Percentiles rank a stretch among this genome's conserved stretches.
phyloP scores from a whole-genome alignment of 2,329 filamentous ascomycete species.

The Aureobasidium mangrovei region DNA sequence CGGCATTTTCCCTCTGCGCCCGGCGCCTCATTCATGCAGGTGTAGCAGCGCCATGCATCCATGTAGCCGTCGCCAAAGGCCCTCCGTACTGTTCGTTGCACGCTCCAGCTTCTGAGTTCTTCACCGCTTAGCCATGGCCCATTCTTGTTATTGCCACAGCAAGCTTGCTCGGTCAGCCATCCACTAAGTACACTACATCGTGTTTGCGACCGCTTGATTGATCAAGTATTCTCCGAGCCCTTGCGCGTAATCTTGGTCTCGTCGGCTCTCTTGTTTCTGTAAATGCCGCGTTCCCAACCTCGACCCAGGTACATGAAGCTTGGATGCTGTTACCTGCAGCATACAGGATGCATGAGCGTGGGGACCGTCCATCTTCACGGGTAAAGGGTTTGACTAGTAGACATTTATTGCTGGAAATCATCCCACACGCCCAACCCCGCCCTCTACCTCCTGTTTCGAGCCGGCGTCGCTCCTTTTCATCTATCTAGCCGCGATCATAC shows the following conservation, averaged over 20 bases:
- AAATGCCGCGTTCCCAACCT: slow-evolving; percentile 1
- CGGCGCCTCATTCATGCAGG: slow-evolving; percentile 6
- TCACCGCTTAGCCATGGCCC: neutral
- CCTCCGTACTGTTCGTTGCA: neutral
- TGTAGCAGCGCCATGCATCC: slow-evolving; percentile 8
- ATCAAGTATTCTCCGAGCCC: neutral
- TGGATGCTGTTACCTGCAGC: slow-evolving; percentile 10
- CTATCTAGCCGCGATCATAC: slow-evolving; percentile 7
- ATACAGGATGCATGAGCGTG: slow-evolving; percentile 5
- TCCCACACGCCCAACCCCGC: slow-evolving; percentile 1
- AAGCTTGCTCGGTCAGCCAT: neutral
- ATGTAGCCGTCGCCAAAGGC: neutral
- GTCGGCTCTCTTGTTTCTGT: neutral
- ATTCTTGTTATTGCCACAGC: neutral
- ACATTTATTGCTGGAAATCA: neutral
- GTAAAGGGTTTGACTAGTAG: neutral
- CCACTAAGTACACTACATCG: neutral
- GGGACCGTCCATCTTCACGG: slow-evolving; percentile 1
- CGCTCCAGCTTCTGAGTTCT: neutral
- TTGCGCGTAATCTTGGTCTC: too few species aligned
- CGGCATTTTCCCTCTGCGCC: slow-evolving; percentile 8
- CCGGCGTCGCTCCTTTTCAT: neutral
- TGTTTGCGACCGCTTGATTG: neutral
- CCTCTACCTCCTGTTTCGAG: neutral
- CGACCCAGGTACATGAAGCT: neutral